Base-by-base conservation (phyloP, 2,329 filamentous ascomycete species). In the Exserohilum turcica region DNA sequence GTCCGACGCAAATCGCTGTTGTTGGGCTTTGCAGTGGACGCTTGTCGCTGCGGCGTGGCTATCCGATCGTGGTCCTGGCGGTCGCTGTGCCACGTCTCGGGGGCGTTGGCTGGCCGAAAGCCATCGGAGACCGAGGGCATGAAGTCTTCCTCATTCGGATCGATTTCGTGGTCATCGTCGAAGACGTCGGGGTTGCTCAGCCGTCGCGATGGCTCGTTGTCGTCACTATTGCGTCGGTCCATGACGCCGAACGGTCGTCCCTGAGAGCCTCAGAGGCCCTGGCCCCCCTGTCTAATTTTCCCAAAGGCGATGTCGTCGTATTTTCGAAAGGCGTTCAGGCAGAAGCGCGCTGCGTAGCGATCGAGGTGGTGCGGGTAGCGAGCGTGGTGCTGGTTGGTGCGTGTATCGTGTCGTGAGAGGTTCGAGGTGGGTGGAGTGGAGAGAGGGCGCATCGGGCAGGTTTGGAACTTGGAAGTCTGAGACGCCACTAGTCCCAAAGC, bases 151-250 rank as follows among this genome's bases (percentile, higher is more conserved):
- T 73, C 68, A 51, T 70, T 65, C 10, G 67, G 57, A 28, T 74
- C 72, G 47, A 78, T 64, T 56, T 78, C 79, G 60, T 74, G 76
- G 56, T 80, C 77, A 64, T 81, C 79, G 66, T 76, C 78, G 59
- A 81, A 81, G 49, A 80, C 74, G 66, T 81, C 74, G 46, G 68
- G 63, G 52, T 72, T 75, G 52, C 43, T 58, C 52, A 61, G 60
- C 56, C 70, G 73, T 36, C 42, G 61, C 43, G 63, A 63, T 45
- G 63, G 59, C 57, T 63, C 61, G 63, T 67, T 63, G 50, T 66
- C 57, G 61, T 67, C 59, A 65, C 59, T 67, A 56, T 66, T 70
- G 60, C 69, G 73, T 66, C 71, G 67, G 44, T 73, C 67, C 74
- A 77, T 77, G 47, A 68, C 73, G 70, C 61, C 59, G 57, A 52